Percentiles rank a stretch among this genome's conserved stretches.
Conservation (phyloP, 2,329 filamentous ascomycete species). For the Fusarium tuaranense region DNA sequence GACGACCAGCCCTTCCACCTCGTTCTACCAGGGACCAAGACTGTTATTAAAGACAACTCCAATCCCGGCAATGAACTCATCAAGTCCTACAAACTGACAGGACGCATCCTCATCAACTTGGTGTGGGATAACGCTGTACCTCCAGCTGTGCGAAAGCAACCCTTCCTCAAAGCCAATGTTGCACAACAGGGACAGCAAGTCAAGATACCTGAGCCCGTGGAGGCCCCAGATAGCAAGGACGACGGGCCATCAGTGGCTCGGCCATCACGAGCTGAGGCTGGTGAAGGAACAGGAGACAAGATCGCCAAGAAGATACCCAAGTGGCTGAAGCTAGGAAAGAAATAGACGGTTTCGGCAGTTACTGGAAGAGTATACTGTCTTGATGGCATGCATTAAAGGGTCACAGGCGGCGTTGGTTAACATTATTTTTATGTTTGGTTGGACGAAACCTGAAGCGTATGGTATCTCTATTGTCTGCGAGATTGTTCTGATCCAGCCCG, state of each 20-base stretch:
- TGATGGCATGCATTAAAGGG: conserved; percentile 9
- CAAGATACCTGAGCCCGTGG: conserved; percentile 69
- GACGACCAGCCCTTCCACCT: conserved; percentile 77
- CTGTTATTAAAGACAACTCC: conserved; percentile 60
- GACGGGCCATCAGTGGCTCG: conserved; percentile 32
- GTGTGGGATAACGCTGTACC: conserved; percentile 76
- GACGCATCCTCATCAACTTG: conserved; percentile 80
- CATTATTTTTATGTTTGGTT: background rate
- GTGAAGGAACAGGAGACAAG: conserved; percentile 60
- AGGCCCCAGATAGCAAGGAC: conserved; percentile 55
- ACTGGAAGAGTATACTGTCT: background rate
- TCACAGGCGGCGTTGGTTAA: conserved; percentile 30
- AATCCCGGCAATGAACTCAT: conserved; percentile 71
- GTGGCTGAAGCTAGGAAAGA: conserved; percentile 82
- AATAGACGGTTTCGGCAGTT: conserved; percentile 50
- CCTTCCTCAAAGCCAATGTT: conserved; percentile 70
- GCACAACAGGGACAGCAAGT: conserved; percentile 74
- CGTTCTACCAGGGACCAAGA: conserved; percentile 69
- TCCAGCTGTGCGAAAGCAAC: conserved; percentile 63
- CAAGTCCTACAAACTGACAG: conserved; percentile 75
- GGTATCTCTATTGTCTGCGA: background rate
- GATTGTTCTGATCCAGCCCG: background rate
- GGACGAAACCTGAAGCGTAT: background rate
- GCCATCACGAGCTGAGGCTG: conserved; percentile 50
- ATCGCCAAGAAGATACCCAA: conserved; percentile 80